phyloP scores from a whole-genome alignment of 169 alveolate genomes.

The Gregarina niphandrodes region DNA sequence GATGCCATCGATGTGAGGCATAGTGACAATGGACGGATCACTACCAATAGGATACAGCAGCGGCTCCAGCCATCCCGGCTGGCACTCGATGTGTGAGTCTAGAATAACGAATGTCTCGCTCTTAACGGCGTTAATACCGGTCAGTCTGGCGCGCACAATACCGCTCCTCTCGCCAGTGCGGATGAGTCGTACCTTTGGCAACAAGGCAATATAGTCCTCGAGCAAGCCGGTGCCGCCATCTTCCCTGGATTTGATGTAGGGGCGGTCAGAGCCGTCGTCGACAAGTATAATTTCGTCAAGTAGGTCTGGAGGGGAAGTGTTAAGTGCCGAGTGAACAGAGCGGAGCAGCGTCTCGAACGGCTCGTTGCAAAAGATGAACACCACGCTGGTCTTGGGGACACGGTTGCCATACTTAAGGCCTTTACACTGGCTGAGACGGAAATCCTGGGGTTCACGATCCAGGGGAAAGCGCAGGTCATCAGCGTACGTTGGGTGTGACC shows the following conservation, averaged over 20 bases:
- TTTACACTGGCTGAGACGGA: too few species aligned
- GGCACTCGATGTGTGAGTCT: slow-evolving; percentile 35
- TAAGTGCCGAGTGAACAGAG: slow-evolving; percentile 29
- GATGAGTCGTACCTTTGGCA: slow-evolving; percentile 21
- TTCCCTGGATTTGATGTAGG: slow-evolving; percentile 6
- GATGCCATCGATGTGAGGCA: slow-evolving; percentile 37
- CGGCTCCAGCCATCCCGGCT: slow-evolving; percentile 35
- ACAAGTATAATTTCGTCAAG: slow-evolving; percentile 25
- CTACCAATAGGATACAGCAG: slow-evolving; percentile 16
- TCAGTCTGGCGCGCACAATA: slow-evolving; percentile 36
- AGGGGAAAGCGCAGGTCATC: too few species aligned
- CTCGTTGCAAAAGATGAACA: slow-evolving; percentile 30
- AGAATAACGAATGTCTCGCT: slow-evolving; percentile 26
- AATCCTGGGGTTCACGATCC: too few species aligned
- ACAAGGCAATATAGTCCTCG: slow-evolving; percentile 12
- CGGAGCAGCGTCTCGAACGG: slow-evolving; percentile 33
- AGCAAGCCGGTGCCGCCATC: slow-evolving; percentile 7
- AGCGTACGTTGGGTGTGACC: too few species aligned
- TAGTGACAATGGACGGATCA: slow-evolving; percentile 19
- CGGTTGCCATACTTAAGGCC: too few species aligned
- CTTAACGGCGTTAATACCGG: slow-evolving; percentile 19
- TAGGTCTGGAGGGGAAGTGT: slow-evolving; percentile 28
- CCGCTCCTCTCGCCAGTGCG: slow-evolving; percentile 25
- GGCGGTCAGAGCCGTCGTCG: slow-evolving; percentile 26
- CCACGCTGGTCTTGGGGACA: slow-evolving; percentile 23